Percentiles rank a stretch among this genome's conserved stretches.
phyloP scores from a whole-genome alignment of 2,329 filamentous ascomycete genomes.

The Cryphonectria nitschkei region DNA sequence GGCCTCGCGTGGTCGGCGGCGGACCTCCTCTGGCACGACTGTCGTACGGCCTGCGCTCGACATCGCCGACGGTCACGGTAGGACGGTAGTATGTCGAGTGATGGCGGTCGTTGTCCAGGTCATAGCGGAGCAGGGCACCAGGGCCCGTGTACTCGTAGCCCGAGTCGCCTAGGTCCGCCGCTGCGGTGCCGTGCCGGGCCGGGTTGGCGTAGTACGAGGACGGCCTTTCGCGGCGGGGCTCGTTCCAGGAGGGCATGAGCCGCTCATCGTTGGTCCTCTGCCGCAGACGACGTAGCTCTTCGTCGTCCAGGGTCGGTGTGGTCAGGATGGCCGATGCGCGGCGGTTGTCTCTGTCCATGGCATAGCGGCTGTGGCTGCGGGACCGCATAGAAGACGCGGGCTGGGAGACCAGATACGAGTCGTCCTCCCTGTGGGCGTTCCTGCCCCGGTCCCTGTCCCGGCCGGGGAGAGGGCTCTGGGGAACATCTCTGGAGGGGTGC shows the following conservation, averaged over 20 bases:
- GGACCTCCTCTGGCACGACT: slow-evolving; percentile 55
- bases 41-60: slow-evolving; percentile 47
- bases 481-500: slow-evolving; percentile 29
- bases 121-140: slow-evolving; percentile 63
- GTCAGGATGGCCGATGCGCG: slow-evolving; percentile 44
- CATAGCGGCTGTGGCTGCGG: slow-evolving; percentile 44
- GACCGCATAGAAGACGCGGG: slow-evolving; percentile 62
- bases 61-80: slow-evolving; percentile 55
- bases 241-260: slow-evolving; percentile 44
- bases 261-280: slow-evolving; percentile 52
- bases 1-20: slow-evolving; percentile 70
- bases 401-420: slow-evolving; percentile 53
- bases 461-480: slow-evolving; percentile 56
- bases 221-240: slow-evolving; percentile 51
- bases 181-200: slow-evolving; percentile 47
- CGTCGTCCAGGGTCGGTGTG: slow-evolving; percentile 50
- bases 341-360: slow-evolving; percentile 6
- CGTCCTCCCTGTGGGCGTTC: slow-evolving; percentile 49
- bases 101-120: slow-evolving; percentile 60
- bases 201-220: slow-evolving; percentile 50
- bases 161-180: slow-evolving; percentile 59
- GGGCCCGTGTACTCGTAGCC: slow-evolving; percentile 68
- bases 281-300: slow-evolving; percentile 54
- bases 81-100: slow-evolving; percentile 57
- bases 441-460: slow-evolving; percentile 55